Evolutionary conservation across 2,329 filamentous ascomycete genomes (phyloP).

Genomic region (Zymoseptoria passerinii): DNA sequence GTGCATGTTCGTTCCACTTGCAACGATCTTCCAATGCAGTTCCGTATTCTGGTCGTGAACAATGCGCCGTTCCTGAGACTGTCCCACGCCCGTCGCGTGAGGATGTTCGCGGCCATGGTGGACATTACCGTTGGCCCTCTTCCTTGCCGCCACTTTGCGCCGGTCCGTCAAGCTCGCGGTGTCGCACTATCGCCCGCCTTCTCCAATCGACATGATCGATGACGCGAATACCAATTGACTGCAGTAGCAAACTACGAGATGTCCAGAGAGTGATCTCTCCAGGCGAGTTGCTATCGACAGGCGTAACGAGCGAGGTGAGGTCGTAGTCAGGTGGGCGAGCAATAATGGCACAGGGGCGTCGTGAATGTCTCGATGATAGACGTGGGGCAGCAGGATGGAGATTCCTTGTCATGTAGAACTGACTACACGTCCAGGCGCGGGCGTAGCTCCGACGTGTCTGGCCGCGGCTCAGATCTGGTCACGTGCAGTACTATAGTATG

Average conservation of each 20-base stretch:
- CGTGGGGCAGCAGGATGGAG: neutral
- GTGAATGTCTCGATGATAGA: neutral
- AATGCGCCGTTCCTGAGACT: conserved; percentile 29
- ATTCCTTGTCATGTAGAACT: neutral
- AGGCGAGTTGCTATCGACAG: neutral
- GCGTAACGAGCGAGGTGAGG: neutral
- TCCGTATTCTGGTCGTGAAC: conserved; percentile 28
- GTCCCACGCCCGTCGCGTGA: conserved; percentile 26
- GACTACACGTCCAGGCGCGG: neutral
- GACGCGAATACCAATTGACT: neutral
- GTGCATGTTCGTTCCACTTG: neutral
- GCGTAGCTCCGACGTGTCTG: neutral
- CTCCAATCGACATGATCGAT: neutral
- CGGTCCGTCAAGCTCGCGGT: neutral
- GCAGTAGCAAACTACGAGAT: neutral
- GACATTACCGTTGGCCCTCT: neutral
- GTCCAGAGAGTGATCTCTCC: neutral
- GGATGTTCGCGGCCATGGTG: conserved; percentile 16
- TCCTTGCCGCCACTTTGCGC: neutral
- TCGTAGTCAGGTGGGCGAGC: neutral
- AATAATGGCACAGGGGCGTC: neutral
- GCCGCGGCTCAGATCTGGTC: neutral
- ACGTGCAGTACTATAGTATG: too few relatives aligned
- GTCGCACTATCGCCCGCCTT: neutral
- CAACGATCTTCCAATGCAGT: neutral